Evolutionary conservation across 495 filamentous ascomycete genomes (phyloP).

Genomic region (Penicillium desertorum): DNA sequence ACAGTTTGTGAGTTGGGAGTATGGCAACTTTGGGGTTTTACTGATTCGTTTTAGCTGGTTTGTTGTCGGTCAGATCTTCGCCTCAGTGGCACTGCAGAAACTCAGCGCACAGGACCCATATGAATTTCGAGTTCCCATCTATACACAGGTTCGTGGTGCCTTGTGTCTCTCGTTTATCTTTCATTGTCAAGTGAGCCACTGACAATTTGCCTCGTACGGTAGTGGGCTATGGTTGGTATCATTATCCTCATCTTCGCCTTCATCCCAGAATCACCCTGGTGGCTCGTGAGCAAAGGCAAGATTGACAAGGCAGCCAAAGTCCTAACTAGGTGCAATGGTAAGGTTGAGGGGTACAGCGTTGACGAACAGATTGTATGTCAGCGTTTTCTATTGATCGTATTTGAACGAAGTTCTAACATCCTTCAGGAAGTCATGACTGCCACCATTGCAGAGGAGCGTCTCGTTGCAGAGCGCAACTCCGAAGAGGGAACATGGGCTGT

Average conservation of each 20-base stretch:
- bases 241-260: conserved; percentile 34
- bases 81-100: conserved; percentile 38
- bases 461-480: conserved; percentile 29
- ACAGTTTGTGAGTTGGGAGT: conserved; percentile 31
- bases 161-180: not conserved
- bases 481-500: conserved; percentile 32
- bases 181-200: not conserved
- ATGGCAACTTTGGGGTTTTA: not conserved
- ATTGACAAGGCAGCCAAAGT: conserved; percentile 33
- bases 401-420: not conserved
- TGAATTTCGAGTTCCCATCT: conserved; percentile 41
- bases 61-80: conserved; percentile 42
- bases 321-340: conserved; percentile 30
- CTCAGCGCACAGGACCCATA: conserved; percentile 29
- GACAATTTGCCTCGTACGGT: not conserved
- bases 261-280: conserved; percentile 40
- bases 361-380: conserved; percentile 2
- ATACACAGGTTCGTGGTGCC: conserved; percentile 35
- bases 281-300: conserved; percentile 39
- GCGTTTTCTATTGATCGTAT: not conserved
- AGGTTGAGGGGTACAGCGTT: conserved; percentile 30
- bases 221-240: conserved; percentile 39
- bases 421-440: conserved; percentile 32
- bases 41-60: conserved; percentile 35
- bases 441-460: conserved; percentile 33